Evolutionary conservation across 2,329 filamentous ascomycete species (phyloP).

Genomic region (Reticulascus tulasneorum): DNA sequence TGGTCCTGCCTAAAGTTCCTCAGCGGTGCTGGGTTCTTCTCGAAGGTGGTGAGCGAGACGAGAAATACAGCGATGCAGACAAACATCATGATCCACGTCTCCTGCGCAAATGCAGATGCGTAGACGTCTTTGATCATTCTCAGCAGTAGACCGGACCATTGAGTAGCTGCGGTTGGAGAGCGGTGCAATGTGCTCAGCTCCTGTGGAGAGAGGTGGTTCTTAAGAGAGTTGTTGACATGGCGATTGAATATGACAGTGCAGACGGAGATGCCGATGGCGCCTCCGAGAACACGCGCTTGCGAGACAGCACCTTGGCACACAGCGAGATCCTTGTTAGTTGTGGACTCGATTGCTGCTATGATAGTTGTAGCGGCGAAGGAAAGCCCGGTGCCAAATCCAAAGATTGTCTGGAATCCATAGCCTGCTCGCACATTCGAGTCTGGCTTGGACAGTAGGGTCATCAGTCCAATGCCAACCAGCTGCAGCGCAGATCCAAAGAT

Average conservation of each 20-base stretch:
- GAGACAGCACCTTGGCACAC: constrained; percentile 57
- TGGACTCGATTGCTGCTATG: constrained; percentile 49
- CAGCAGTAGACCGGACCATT: constrained; percentile 27
- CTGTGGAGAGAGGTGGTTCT: constrained; percentile 26
- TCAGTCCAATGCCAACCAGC: constrained; percentile 46
- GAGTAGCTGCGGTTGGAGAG: constrained; percentile 35
- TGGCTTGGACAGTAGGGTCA: constrained; percentile 37
- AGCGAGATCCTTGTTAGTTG: constrained; percentile 45
- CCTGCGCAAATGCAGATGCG: constrained; percentile 39
- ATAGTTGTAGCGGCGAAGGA: constrained; percentile 55
- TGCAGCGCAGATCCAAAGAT: constrained; percentile 47
- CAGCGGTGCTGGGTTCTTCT: constrained; percentile 35
- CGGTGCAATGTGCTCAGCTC: constrained; percentile 41
- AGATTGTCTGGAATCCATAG: constrained; percentile 53
- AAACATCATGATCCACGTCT: constrained; percentile 43
- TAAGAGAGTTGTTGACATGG: constrained; percentile 34
- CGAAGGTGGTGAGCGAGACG: constrained; percentile 39
- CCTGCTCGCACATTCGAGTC: constrained; percentile 33
- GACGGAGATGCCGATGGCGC: constrained; percentile 53
- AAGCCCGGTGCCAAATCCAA: constrained; percentile 57
- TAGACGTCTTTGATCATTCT: constrained; percentile 37
- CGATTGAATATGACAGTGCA: constrained; percentile 57
- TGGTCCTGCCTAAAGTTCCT: constrained; percentile 5
- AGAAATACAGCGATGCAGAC: constrained; percentile 39
- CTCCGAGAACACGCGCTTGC: constrained; percentile 57